Percentiles rank a stretch among this genome's conserved stretches.
Conservation (phyloP, 2,329 filamentous ascomycete genomes). For the Fusarium miscanthi region DNA sequence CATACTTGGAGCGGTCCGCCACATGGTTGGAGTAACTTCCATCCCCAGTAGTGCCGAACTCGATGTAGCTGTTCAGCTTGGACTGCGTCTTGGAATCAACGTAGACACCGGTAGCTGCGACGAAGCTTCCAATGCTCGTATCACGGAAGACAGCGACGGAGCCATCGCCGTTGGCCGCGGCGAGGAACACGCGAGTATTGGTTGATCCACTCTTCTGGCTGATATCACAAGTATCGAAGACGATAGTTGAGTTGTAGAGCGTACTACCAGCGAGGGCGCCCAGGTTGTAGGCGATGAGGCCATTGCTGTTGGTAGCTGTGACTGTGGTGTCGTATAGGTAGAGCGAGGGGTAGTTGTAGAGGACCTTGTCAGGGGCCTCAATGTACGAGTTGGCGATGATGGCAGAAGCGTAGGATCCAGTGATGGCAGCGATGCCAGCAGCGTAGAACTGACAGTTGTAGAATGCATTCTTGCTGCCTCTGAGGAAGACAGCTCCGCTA, state of each 20-base stretch:
- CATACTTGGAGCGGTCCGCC: constrained; percentile 49
- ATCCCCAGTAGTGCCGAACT: constrained; percentile 55
- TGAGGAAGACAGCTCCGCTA: constrained; percentile 13
- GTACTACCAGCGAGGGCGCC: constrained; percentile 45
- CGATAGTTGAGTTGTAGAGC: constrained; percentile 53
- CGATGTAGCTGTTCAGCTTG: constrained; percentile 51
- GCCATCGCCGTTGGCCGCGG: constrained; percentile 54
- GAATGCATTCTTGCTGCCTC: constrained; percentile 35
- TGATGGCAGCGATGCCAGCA: constrained; percentile 47
- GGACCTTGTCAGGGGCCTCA: constrained; percentile 55
- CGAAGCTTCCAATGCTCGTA: constrained; percentile 51
- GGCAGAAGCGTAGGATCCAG: constrained; percentile 47
- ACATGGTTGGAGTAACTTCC: constrained; percentile 54
- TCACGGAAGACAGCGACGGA: constrained; percentile 56
- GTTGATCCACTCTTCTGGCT: constrained; percentile 44
- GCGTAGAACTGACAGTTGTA: constrained; percentile 58
- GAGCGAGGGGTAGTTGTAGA: constrained; percentile 54
- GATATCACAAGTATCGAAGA: constrained; percentile 55
- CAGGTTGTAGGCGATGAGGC: constrained; percentile 51
- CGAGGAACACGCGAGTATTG: constrained; percentile 56
- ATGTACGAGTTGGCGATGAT: constrained; percentile 59
- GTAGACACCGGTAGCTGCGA: constrained; percentile 51
- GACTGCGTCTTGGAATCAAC: constrained; percentile 48
- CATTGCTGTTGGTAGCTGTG: constrained; percentile 50
- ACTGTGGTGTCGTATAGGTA: constrained; percentile 59